Evolutionary conservation across 129 eudicot species (phyloP), one percentile per base, ranked within the genome.

Genomic region (Artemisia argyi): DNA sequence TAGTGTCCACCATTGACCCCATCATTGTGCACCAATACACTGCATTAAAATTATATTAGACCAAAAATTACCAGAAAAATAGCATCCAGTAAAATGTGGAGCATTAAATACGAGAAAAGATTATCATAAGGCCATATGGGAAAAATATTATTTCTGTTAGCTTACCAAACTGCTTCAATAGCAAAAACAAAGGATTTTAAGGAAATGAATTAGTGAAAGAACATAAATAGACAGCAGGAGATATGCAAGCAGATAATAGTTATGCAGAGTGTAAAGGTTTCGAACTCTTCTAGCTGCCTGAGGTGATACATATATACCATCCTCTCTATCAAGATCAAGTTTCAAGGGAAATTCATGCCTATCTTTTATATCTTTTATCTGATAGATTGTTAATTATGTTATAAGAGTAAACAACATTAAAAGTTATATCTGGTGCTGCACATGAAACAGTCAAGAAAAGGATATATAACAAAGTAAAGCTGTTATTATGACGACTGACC

Each of bases 1-100:
- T 93, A 93, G 66, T 93, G 98, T 72, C 98, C 98, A 22, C 98
- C 98, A 66, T 87, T 89, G 24, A 93, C 97, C 59, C 98, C 98
- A 42, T 95, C 96, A 24, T 92, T 93, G 78, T 93, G 98, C 66
- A 93, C 98, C 92, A 93, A 79, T 61, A 93, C 95, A 82, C 98
- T 93, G 96, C 92, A 80, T 11, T 67, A 17, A 78, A 7, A 7
- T 39, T 7, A 39, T 39, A 39, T 39, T 39, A 39, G 46, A 74
- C 46, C 72, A 32, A 62, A 52, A 20, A 60, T 60, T 26, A 72
- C 61, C 48, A 22, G 51, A 48, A 28, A 48, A 73, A 35, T 22
- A 11, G 19, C 32, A 20, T 39, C 2, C 5, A 7, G 11, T 4
- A 54, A 17, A 35, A 69, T 17, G 19, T 3, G 15, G 14, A 71